phyloP scores from a whole-genome alignment of 305 asterid species.

The Lippia alba region DNA sequence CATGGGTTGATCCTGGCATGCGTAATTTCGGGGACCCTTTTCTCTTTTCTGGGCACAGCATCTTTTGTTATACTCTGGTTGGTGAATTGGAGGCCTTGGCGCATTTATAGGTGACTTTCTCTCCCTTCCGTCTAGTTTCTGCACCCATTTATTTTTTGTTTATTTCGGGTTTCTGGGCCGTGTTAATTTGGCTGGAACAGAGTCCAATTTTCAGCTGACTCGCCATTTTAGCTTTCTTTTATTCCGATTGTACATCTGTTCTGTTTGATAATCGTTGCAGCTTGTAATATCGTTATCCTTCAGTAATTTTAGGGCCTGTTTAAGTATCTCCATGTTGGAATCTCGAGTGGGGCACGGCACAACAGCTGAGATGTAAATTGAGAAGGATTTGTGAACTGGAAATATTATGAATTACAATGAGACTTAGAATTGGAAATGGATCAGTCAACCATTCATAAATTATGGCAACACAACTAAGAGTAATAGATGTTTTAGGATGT shows the following conservation, averaged over 20 bases:
- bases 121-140: constrained; percentile 9
- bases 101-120: constrained; percentile 76
- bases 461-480: neutral
- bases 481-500: constrained; percentile 27
- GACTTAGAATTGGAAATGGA: constrained; percentile 10
- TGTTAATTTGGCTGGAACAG: constrained; percentile 5
- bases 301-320: constrained; percentile 22
- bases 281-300: constrained; percentile 15
- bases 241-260: constrained; percentile 17
- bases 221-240: constrained; percentile 8
- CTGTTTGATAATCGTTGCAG: constrained; percentile 21
- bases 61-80: constrained; percentile 94
- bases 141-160: constrained; percentile 3
- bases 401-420: neutral
- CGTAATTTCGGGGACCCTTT: constrained; percentile 83
- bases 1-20: constrained; percentile 83
- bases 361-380: constrained; percentile 13
- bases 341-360: constrained; percentile 1
- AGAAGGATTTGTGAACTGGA: constrained; percentile 10
- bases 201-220: constrained; percentile 9
- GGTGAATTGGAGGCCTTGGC: constrained; percentile 99
- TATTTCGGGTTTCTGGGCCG: constrained; percentile 10
- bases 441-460: constrained; percentile 8
- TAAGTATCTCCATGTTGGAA: constrained; percentile 4
- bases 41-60: constrained; percentile 75